Conservation (phyloP, 176 grass and related monocot genomes). For the Hyparrhenia diplandra region DNA sequence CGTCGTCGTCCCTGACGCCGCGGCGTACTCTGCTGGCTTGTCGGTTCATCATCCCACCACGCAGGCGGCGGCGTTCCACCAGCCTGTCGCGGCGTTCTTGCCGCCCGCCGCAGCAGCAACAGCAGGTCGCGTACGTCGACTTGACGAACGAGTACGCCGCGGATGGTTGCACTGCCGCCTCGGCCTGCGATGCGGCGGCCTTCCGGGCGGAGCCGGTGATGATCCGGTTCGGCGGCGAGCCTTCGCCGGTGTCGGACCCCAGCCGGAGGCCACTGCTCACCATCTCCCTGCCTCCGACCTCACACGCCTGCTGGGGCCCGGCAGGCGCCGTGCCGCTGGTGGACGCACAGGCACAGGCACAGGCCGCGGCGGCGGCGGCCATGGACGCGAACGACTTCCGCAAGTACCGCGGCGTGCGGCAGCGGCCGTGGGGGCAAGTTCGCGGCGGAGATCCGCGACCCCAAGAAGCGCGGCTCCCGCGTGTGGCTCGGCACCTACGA, state of each 20-base stretch:
- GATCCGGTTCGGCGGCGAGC: conserved; percentile 43
- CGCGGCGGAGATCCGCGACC: conserved; percentile 91
- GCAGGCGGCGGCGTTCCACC: conserved; percentile 6
- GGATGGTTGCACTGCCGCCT: neutral
- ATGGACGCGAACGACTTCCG: conserved; percentile 32
- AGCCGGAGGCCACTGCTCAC: neutral
- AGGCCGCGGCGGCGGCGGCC: neutral
- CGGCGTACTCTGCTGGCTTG: neutral
- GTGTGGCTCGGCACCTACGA: conserved; percentile 96
- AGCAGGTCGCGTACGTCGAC: conserved; percentile 26
- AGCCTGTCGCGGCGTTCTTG: neutral
- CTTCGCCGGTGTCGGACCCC: conserved; percentile 31
- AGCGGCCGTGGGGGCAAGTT: conserved; percentile 91
- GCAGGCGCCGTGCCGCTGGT: neutral
- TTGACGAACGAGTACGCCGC: conserved; percentile 21
- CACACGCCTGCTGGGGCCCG: conserved; percentile 34
- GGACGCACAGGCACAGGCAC: neutral
- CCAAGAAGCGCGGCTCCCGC: conserved; percentile 61
- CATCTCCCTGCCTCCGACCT: conserved; percentile 25
- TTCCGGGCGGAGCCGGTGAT: conserved; percentile 38
- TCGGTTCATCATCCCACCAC: neutral
- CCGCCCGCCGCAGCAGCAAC: neutral
- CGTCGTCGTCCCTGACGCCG: neutral
- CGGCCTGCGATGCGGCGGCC: neutral
- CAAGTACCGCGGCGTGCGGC: conserved; percentile 82